Percentiles rank a stretch among this genome's conserved stretches.
Conservation (phyloP, 768 basidiomycete species). For the Galerina sulciceps region DNA sequence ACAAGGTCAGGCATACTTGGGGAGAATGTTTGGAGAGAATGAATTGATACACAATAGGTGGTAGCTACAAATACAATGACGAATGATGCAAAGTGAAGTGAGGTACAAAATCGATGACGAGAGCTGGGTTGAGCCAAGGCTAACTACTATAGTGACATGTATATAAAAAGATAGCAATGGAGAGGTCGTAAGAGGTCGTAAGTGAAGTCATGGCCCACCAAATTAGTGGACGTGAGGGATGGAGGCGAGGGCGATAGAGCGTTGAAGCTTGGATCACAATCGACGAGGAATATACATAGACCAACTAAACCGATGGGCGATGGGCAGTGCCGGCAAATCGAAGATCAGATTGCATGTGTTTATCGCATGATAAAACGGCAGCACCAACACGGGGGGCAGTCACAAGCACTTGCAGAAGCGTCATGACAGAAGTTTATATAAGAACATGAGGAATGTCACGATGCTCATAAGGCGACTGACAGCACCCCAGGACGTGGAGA, state of each 20-base stretch:
- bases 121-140: not conserved
- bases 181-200: no score
- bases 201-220: no score
- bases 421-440: slow-evolving; percentile 31
- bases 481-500: slow-evolving; percentile 26
- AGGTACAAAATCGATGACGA: not conserved
- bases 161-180: not conserved
- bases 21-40: not conserved
- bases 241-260: not conserved
- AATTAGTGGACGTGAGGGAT: not conserved
- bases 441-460: slow-evolving; percentile 28
- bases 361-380: not conserved
- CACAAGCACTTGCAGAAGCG: not conserved
- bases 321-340: not conserved
- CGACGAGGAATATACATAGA: not conserved
- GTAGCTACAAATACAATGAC: not conserved
- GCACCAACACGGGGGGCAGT: not conserved
- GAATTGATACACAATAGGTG: no score
- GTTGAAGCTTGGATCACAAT: not conserved
- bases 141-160: not conserved
- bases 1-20: not conserved
- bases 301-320: not conserved
- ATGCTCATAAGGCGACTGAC: slow-evolving; percentile 28
- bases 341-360: not conserved
- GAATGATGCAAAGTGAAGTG: not conserved